Evolutionary conservation across 768 basidiomycete species (phyloP).

Genomic region (Grammothele lineata): DNA sequence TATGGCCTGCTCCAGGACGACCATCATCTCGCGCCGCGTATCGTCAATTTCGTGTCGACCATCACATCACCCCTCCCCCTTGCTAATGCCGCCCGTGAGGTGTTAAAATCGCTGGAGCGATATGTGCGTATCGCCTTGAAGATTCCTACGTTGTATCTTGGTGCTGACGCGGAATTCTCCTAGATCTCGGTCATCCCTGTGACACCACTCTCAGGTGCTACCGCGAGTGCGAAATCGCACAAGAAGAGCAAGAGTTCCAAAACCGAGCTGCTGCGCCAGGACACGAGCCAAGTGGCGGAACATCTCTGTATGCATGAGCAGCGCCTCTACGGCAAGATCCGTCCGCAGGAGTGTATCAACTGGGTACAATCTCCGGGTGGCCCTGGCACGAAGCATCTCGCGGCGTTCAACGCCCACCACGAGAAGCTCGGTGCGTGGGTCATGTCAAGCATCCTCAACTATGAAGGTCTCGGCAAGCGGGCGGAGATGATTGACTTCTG

Average conservation of each 20-base stretch:
- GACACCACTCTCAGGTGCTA: conserved; percentile 9
- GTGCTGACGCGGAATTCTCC: neutral
- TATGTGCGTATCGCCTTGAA: conserved; percentile 42
- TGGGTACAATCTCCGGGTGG: conserved; percentile 45
- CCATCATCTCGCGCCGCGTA: conserved; percentile 50
- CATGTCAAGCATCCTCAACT: conserved; percentile 53
- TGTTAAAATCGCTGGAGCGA: conserved; percentile 50
- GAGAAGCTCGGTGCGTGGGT: conserved; percentile 68
- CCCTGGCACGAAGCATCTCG: conserved; percentile 39
- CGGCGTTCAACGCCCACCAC: conserved; percentile 54
- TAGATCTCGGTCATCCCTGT: conserved; percentile 18
- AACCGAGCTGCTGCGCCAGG: conserved; percentile 60
- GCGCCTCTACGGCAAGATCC: conserved; percentile 63
- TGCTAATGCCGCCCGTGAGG: conserved; percentile 41
- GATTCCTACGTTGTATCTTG: neutral
- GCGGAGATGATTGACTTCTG: conserved; percentile 64
- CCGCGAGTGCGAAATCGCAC: conserved; percentile 16
- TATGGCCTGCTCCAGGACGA: conserved; percentile 62
- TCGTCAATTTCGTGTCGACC: conserved; percentile 51
- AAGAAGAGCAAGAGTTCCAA: conserved; percentile 47
- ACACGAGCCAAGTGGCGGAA: conserved; percentile 68
- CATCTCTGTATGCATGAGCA: conserved; percentile 79
- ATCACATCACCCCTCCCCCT: conserved; percentile 35
- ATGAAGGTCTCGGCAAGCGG: conserved; percentile 47
- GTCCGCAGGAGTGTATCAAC: conserved; percentile 67